Conservation (phyloP, 2,329 filamentous ascomycete genomes). For the Calonectria naviculata region DNA sequence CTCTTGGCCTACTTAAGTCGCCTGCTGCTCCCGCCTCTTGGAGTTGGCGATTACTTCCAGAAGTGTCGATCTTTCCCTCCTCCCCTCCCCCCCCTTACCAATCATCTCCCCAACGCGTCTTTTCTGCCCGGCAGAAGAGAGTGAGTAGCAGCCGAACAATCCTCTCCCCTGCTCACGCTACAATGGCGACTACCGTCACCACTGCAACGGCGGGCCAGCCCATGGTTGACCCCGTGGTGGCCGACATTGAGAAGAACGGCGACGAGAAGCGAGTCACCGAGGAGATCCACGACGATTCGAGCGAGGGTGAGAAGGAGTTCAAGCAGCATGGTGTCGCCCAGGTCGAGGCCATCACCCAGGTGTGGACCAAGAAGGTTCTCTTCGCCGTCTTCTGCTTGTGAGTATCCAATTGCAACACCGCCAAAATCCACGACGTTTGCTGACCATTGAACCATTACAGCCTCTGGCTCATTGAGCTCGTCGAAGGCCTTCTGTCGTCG, state of each 20-base stretch:
- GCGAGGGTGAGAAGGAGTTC: constrained; percentile 37
- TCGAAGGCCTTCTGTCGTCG: constrained; percentile 50
- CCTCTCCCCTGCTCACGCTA: not conserved
- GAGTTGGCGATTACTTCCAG: not conserved
- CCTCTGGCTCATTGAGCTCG: constrained; percentile 52
- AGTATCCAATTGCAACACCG: constrained; percentile 18
- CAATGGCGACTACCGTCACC: constrained; percentile 8
- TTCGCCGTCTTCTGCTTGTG: constrained; percentile 54
- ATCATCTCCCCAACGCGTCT: not conserved
- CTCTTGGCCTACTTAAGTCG: constrained; percentile 7
- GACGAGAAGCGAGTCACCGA: constrained; percentile 12
- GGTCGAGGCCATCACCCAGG: constrained; percentile 52
- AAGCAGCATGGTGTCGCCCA: constrained; percentile 52
- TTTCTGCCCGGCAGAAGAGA: not conserved
- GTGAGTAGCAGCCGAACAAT: not conserved
- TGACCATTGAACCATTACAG: constrained; percentile 33
- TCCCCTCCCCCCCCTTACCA: not conserved
- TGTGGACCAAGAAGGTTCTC: constrained; percentile 50
- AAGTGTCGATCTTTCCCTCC: not conserved
- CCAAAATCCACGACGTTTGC: too few species aligned
- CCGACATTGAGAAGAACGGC: constrained; percentile 27
- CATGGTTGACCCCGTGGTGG: not conserved
- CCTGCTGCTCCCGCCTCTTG: not conserved
- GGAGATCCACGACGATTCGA: constrained; percentile 29
- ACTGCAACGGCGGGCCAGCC: constrained; percentile 4